Percentiles rank a stretch among this genome's conserved stretches.
These are phyloP conservation scores for Sugiyamaella xylanicola DNA, from an alignment of 1,139 yeast species.

Conservation along the genomic window DNA sequence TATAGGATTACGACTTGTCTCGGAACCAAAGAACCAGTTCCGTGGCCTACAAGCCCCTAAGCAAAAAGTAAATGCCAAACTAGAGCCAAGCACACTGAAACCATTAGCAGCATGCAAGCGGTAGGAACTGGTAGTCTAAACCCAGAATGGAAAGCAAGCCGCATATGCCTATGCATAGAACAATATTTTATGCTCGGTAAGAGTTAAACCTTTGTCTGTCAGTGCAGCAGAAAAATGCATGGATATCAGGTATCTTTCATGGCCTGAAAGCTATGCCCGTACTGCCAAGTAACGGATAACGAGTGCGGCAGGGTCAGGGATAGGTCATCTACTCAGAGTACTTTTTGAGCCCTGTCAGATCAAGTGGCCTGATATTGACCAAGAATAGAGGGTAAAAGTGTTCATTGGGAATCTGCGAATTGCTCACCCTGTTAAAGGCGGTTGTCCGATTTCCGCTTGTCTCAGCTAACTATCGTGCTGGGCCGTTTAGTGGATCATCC, in stretches of 20 bases:
- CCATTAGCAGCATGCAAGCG: constrained; percentile 15
- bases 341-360: background rate
- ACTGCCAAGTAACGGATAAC: background rate
- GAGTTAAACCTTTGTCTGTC: constrained; percentile 14
- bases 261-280: background rate
- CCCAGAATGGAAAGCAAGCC: constrained; percentile 17
- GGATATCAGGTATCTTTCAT: background rate
- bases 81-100: background rate
- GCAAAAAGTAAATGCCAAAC: background rate
- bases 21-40: no score
- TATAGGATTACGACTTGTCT: background rate
- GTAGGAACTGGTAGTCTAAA: constrained; percentile 9
- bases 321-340: background rate
- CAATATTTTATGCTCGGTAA: constrained; percentile 13
- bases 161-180: constrained; percentile 14
- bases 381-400: no score
- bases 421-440: no score
- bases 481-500: background rate
- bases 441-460: background rate
- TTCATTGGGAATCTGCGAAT: no score
- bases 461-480: background rate
- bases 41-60: no score
- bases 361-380: no score
- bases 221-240: constrained; percentile 4
- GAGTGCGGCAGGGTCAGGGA: background rate